These are phyloP conservation scores for Verbascum thapsus DNA, from an alignment of 257 asterid species.

Conservation along the genomic window DNA sequence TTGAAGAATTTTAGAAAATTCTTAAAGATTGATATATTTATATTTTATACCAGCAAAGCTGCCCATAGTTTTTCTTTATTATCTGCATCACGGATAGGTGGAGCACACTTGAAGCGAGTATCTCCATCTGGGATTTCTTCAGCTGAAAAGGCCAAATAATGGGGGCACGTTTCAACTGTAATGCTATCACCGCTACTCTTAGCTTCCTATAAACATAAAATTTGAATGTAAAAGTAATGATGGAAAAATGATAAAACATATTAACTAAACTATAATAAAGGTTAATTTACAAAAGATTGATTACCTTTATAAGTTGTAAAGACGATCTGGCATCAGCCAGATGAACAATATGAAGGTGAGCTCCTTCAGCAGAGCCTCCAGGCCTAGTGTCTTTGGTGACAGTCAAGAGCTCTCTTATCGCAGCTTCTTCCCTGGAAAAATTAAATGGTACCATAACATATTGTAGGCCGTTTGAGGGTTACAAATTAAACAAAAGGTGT, in stretches of 20 bases:
- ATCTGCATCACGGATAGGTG: conserved; percentile 88
- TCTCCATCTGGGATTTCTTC: conserved; percentile 94
- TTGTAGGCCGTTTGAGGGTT: background rate
- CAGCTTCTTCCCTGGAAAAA: conserved; percentile 83
- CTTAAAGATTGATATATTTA: background rate
- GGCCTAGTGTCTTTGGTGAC: conserved; percentile 59
- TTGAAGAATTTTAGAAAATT: background rate
- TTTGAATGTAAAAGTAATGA: too few species aligned
- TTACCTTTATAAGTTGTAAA: conserved; percentile 79
- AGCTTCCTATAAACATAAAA: conserved; percentile 59
- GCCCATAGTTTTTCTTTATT: conserved; percentile 78
- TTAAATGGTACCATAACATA: too few species aligned
- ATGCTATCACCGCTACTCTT: conserved; percentile 79
- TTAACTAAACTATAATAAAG: background rate
- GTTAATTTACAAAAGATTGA: background rate
- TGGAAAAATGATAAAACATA: background rate
- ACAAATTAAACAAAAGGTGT: background rate
- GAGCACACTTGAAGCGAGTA: conserved; percentile 95
- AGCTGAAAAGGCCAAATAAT: conserved; percentile 94
- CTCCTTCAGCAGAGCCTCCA: conserved; percentile 92
- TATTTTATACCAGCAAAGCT: conserved; percentile 65
- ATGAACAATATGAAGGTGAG: conserved; percentile 95
- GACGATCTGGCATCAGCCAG: conserved; percentile 86
- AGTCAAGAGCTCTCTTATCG: conserved; percentile 72
- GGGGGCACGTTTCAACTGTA: conserved; percentile 96